These are phyloP conservation scores for Mortierella sp. DNA, from an alignment of 371 early-diverging fungal genomes.

Conservation along the genomic window DNA sequence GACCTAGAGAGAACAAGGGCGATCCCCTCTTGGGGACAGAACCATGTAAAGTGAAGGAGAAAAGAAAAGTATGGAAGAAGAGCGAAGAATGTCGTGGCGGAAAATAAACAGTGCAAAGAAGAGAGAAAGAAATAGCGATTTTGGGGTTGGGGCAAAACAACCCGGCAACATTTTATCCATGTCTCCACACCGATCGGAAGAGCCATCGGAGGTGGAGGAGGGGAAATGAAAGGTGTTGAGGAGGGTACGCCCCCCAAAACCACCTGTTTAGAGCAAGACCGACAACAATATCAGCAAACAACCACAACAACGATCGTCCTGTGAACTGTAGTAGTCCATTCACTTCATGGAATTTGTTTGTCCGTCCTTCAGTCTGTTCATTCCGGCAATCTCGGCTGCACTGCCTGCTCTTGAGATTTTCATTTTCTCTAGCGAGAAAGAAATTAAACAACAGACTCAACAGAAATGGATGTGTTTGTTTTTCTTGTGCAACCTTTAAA, in stretches of 20 bases:
- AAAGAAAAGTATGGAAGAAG: background rate
- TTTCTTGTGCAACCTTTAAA: slow-evolving; percentile 14
- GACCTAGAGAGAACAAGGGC: too few species aligned
- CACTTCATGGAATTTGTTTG: background rate
- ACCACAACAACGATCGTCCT: background rate
- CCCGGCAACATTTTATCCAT: slow-evolving; percentile 20
- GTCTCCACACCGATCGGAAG: background rate
- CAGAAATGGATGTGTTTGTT: background rate
- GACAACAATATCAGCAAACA: background rate
- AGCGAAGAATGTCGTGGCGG: background rate
- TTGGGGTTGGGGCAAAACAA: slow-evolving; percentile 2
- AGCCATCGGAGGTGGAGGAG: background rate
- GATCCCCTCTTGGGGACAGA: too few species aligned
- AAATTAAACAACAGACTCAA: background rate
- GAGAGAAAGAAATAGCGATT: background rate
- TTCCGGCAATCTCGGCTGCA: background rate
- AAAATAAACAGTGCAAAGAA: background rate
- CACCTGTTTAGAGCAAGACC: background rate
- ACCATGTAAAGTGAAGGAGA: background rate
- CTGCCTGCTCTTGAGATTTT: background rate
- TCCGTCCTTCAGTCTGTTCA: background rate
- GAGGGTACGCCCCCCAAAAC: background rate
- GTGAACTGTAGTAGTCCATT: background rate
- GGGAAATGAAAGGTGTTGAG: background rate
- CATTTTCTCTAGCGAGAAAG: background rate